These are phyloP conservation scores for Bipolaris victoriae DNA, from an alignment of 2,329 filamentous ascomycete genomes.

Conservation along the genomic window DNA sequence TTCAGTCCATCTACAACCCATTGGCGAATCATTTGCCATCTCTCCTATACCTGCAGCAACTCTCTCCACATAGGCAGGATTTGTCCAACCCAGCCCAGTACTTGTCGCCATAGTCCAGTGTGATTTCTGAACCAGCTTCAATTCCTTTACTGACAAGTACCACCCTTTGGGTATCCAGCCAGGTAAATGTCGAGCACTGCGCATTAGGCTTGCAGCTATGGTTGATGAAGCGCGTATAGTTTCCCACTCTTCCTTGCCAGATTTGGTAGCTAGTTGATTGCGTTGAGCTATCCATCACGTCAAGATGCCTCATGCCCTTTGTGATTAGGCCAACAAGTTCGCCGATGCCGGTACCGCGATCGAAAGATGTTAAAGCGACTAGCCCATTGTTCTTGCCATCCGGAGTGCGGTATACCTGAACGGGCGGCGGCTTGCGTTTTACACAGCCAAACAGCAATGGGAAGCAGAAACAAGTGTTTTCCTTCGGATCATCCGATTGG, in stretches of 20 bases:
- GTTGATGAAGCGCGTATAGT: conserved; percentile 66
- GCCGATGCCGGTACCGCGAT: conserved; percentile 59
- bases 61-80: conserved; percentile 61
- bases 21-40: background rate
- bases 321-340: conserved; percentile 64
- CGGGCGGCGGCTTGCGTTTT: conserved; percentile 50
- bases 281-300: conserved; percentile 60
- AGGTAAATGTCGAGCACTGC: conserved; percentile 64
- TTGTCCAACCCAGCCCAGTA: conserved; percentile 65
- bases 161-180: conserved; percentile 62
- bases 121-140: conserved; percentile 60
- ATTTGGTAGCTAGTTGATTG: conserved; percentile 65
- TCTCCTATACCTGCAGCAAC: conserved; percentile 56
- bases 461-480: conserved; percentile 61
- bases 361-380: conserved; percentile 55
- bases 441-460: conserved; percentile 59
- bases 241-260: conserved; percentile 62
- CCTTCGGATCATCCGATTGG: conserved; percentile 58
- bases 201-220: conserved; percentile 64
- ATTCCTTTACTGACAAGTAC: conserved; percentile 63
- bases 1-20: background rate
- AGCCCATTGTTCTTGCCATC: conserved; percentile 64
- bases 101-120: conserved; percentile 64
- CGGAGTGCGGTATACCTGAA: conserved; percentile 61
- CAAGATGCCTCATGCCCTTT: conserved; percentile 57